Evolutionary conservation across 257 asterid genomes (phyloP).

Genomic region (Petrea volubilis): DNA sequence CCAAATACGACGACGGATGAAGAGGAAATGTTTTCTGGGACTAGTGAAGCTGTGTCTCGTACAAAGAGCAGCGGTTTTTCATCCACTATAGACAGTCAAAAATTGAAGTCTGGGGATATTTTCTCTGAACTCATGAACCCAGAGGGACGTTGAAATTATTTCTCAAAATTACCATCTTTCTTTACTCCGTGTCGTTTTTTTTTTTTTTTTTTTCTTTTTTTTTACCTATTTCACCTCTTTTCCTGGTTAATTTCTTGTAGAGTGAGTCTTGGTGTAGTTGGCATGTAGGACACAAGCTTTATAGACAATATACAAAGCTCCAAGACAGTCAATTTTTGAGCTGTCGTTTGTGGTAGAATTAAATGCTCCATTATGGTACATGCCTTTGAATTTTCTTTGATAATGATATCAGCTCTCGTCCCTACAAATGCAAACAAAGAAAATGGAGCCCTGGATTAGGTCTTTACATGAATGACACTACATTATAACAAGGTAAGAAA

Average conservation of each 20-base stretch:
- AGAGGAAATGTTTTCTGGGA: conserved; percentile 30
- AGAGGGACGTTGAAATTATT: conserved; percentile 26
- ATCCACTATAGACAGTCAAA: conserved; percentile 16
- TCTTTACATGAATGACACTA: background rate
- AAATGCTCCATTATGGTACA: background rate
- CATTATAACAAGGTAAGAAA: background rate
- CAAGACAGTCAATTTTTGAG: conserved; percentile 4
- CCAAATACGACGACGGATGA: conserved; percentile 27
- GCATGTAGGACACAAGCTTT: background rate
- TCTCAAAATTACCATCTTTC: background rate
- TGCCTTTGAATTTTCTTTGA: conserved; percentile 6
- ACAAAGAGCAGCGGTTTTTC: conserved; percentile 26
- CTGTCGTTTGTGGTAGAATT: conserved; percentile 9
- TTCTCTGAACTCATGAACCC: conserved; percentile 52
- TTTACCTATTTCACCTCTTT: too few relatives aligned
- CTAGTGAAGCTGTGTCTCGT: conserved; percentile 12
- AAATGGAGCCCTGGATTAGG: background rate
- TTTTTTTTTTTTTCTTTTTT: background rate
- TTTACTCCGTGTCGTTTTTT: too few relatives aligned
- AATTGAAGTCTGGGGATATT: conserved; percentile 24
- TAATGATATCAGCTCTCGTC: background rate
- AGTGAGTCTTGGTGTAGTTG: too few relatives aligned
- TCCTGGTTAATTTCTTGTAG: too few relatives aligned
- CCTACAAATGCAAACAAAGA: background rate
- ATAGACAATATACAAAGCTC: background rate